A percentile compares a stretch with the other conserved stretches of the same genome.
phyloP scores from a whole-genome alignment of 2,329 filamentous ascomycete species.

The Cordyceps tenuipes region DNA sequence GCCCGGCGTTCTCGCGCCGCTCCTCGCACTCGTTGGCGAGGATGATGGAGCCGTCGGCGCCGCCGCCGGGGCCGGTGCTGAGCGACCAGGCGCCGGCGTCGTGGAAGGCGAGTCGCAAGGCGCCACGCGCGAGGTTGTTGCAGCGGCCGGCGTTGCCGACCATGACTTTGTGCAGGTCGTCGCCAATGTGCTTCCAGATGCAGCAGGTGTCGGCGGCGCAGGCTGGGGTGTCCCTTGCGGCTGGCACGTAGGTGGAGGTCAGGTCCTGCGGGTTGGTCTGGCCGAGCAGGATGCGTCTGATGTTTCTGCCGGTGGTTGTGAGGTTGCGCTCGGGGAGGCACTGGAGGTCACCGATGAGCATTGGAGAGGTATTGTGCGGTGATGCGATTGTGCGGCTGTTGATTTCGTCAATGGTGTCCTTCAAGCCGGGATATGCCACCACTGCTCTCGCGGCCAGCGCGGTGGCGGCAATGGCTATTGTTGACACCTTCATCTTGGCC shows the following conservation, averaged over 20 bases:
- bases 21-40: conserved; percentile 28
- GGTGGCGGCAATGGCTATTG: neutral
- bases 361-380: neutral
- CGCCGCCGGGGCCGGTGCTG: conserved; percentile 24
- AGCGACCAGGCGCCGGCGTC: conserved; percentile 35
- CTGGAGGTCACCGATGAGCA: conserved; percentile 28
- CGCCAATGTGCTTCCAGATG: conserved; percentile 31
- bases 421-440: neutral
- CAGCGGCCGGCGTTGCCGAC: conserved; percentile 28
- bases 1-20: conserved; percentile 34
- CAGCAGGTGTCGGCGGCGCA: conserved; percentile 31
- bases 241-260: conserved; percentile 13
- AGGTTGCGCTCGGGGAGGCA: conserved; percentile 20
- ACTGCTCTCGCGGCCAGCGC: neutral
- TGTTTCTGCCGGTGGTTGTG: conserved; percentile 22
- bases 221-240: conserved; percentile 14
- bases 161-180: conserved; percentile 27
- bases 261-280: conserved; percentile 15
- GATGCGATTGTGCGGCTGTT: neutral
- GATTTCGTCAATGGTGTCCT: neutral
- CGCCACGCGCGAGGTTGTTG: conserved; percentile 31
- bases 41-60: conserved; percentile 36
- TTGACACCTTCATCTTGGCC: neutral
- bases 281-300: conserved; percentile 26
- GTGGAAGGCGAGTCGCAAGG: conserved; percentile 37